These are phyloP conservation scores for Exophiala xenobiotica DNA, from an alignment of 2,329 filamentous ascomycete genomes.

Conservation along the genomic window DNA sequence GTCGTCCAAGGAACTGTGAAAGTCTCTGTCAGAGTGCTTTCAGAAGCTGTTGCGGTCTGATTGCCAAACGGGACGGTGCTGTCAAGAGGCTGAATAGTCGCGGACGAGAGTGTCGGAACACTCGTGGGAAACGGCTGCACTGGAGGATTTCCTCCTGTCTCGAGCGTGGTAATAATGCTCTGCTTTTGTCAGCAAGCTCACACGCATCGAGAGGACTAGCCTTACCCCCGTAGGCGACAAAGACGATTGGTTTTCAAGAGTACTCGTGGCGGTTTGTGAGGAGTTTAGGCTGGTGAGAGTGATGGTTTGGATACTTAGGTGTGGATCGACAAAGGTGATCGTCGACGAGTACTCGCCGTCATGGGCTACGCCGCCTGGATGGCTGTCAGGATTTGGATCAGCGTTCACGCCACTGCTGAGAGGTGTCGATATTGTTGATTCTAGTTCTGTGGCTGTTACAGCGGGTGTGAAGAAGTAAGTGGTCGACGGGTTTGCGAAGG, in stretches of 20 bases:
- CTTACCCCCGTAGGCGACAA: constrained; percentile 27
- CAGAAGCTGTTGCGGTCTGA: constrained; percentile 18
- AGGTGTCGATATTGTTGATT: background rate
- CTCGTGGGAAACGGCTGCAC: constrained; percentile 30
- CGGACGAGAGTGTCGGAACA: constrained; percentile 22
- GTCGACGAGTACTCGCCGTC: constrained; percentile 15
- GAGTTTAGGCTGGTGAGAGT: constrained; percentile 20
- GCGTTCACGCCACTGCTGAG: background rate
- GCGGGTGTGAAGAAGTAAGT: background rate
- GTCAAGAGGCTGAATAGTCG: constrained; percentile 29
- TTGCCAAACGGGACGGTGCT: constrained; percentile 25
- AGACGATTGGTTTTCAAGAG: constrained; percentile 24
- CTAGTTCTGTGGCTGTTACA: background rate
- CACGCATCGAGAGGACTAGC: background rate
- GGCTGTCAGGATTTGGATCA: background rate
- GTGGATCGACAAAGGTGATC: constrained; percentile 25
- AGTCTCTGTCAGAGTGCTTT: constrained; percentile 26
- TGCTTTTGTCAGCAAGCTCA: constrained; percentile 8
- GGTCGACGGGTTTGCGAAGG: constrained; percentile 2
- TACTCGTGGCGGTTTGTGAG: constrained; percentile 26
- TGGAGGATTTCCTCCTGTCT: constrained; percentile 29
- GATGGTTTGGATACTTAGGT: constrained; percentile 25
- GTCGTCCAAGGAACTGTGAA: constrained; percentile 30
- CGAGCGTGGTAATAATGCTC: constrained; percentile 27
- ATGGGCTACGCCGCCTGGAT: background rate